Evolutionary conservation across 2,329 filamentous ascomycete species (phyloP).

Genomic region (Parastagonospora avenae): DNA sequence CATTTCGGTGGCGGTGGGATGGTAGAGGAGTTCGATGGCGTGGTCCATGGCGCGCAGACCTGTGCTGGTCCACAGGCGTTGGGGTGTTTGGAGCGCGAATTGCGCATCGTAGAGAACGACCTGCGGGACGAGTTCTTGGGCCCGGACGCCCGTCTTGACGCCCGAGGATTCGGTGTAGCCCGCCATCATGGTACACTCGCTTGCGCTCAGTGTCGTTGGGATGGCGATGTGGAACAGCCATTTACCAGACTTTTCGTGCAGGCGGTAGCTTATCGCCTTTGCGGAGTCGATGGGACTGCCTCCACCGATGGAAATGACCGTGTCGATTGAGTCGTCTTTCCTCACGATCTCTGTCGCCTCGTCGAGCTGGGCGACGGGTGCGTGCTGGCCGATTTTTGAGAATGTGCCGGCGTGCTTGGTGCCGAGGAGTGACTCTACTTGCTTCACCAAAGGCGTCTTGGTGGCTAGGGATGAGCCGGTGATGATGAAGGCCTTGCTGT

Average conservation of each 20-base stretch:
- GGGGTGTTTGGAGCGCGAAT: constrained; percentile 58
- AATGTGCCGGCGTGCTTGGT: constrained; percentile 60
- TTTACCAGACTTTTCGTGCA: constrained; percentile 41
- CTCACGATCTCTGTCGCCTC: constrained; percentile 56
- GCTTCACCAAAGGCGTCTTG: constrained; percentile 59
- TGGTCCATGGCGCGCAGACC: constrained; percentile 62
- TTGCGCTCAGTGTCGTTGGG: constrained; percentile 53
- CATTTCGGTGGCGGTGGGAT: constrained; percentile 58
- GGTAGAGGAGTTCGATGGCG: constrained; percentile 60
- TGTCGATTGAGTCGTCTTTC: constrained; percentile 56
- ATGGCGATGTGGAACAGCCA: constrained; percentile 47
- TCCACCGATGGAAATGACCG: constrained; percentile 61
- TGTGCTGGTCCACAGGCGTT: constrained; percentile 56
- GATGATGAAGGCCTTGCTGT: constrained; percentile 63
- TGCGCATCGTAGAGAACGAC: constrained; percentile 60
- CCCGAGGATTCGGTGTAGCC: constrained; percentile 58
- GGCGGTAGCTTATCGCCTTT: constrained; percentile 46
- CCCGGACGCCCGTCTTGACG: constrained; percentile 56
- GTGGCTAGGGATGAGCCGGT: constrained; percentile 60
- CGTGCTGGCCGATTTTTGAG: constrained; percentile 60
- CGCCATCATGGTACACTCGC: constrained; percentile 60
- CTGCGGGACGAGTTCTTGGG: constrained; percentile 51
- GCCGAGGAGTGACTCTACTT: constrained; percentile 57
- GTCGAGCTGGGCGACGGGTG: constrained; percentile 60
- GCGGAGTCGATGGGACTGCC: constrained; percentile 59